These are phyloP conservation scores for Panicum hallii DNA, from an alignment of 202 grass and related monocot species.

Conservation along the genomic window DNA sequence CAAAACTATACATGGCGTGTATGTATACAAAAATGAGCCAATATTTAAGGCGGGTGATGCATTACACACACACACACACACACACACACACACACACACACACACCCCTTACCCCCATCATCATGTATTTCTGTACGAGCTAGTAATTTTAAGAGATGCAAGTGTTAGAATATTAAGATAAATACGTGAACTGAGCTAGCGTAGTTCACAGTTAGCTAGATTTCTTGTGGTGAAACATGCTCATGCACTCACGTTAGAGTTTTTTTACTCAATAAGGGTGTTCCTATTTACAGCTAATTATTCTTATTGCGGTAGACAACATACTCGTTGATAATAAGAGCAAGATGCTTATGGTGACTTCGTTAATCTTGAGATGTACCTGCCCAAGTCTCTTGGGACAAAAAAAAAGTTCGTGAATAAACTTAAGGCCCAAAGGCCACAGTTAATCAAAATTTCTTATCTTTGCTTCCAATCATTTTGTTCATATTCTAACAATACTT, in stretches of 20 bases:
- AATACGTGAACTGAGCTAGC: no score
- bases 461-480: not conserved
- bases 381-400: no score
- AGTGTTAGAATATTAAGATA: not conserved
- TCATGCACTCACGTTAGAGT: not conserved
- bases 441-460: no score
- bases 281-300: not conserved
- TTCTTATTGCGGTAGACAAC: not conserved
- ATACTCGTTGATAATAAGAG: not conserved
- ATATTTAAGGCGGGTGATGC: not conserved
- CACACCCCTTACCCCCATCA: no score
- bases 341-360: not conserved
- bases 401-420: no score
- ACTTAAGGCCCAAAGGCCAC: no score
- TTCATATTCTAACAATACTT: not conserved
- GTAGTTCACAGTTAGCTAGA: not conserved
- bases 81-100: no score
- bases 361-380: not conserved
- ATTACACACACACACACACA: no score
- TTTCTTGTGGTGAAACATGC: not conserved
- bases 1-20: not conserved
- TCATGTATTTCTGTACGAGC: not conserved
- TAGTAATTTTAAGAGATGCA: not conserved
- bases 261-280: not conserved
- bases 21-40: not conserved